Conservation (phyloP, 352 stramenopile species). For the Phytophthora pistaciae region DNA sequence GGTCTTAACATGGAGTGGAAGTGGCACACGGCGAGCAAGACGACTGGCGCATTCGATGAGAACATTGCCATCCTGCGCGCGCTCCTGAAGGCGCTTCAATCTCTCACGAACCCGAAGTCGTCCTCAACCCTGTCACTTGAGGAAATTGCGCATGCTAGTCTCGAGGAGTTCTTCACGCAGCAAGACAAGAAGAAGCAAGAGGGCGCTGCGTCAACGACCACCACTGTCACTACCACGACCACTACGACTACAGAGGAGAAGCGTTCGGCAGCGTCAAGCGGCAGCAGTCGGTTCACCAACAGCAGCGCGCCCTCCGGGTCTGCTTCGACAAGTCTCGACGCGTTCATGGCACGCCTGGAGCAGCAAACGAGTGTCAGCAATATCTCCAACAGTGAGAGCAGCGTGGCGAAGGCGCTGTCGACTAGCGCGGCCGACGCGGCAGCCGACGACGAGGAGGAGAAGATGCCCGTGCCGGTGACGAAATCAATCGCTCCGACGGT, state of each 20-base stretch:
- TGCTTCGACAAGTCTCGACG: conserved; percentile 44
- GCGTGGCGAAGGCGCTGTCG: conserved; percentile 19
- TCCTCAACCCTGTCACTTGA: conserved; percentile 61
- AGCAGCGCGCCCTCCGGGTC: neutral
- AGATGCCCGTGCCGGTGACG: conserved; percentile 21
- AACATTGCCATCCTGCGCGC: conserved; percentile 74
- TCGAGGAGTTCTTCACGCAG: conserved; percentile 36
- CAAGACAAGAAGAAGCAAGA: conserved; percentile 41
- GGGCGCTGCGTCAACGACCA: neutral
- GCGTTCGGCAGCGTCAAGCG: conserved; percentile 12
- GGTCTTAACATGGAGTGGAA: conserved; percentile 88
- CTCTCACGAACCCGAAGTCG: conserved; percentile 45
- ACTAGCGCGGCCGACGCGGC: neutral
- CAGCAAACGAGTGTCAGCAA: conserved; percentile 55
- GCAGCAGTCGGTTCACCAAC: conserved; percentile 1
- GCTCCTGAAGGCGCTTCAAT: conserved; percentile 68
- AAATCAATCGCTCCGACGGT: conserved; percentile 27
- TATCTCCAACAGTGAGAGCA: conserved; percentile 24
- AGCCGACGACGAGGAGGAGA: conserved; percentile 38
- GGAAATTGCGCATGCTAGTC: conserved; percentile 54
- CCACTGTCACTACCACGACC: conserved; percentile 12
- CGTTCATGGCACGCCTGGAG: conserved; percentile 66
- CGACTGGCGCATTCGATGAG: conserved; percentile 70
- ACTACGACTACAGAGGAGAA: conserved; percentile 25
- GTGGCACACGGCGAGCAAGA: conserved; percentile 73